phyloP scores from a whole-genome alignment of 78 protist genomes.

The slime mould (Dictyostelium discoideum) region dicty_2.7 NC_007088.5:5915501-5916000 shows the following conservation, averaged over 20 bases:
- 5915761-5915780: background rate
- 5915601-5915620: background rate
- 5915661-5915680: no score
- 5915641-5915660: no score
- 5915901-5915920: background rate
- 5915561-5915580: background rate
- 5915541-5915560: background rate
- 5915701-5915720: background rate
- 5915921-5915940: background rate
- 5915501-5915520: no score
- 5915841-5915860: background rate
- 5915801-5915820: background rate
- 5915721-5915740: background rate
- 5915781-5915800: background rate
- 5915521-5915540: background rate
- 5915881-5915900: background rate
- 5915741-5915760: background rate
- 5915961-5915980: background rate
- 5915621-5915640: background rate
- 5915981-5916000: background rate
- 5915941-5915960: background rate
- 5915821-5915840: background rate
- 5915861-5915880: background rate
- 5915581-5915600: background rate
- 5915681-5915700: no score